A percentile compares a stretch with the other conserved stretches of the same genome.
phyloP scores from a whole-genome alignment of 345 rosid genomes.

The Cardamine chenopodiifolia region DNA sequence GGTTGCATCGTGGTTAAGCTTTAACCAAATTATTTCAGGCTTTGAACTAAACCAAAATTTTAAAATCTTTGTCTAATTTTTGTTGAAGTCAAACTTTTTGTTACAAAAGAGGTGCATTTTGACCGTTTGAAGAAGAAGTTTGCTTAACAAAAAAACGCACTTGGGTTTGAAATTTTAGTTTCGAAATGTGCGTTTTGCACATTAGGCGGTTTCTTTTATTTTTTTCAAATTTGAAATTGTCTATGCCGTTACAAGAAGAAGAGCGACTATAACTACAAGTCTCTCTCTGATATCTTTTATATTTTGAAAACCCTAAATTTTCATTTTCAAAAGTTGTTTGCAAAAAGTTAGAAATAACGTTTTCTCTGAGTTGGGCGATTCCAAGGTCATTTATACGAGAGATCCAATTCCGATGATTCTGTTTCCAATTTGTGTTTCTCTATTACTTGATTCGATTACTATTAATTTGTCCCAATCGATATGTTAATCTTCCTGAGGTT shows the following conservation, averaged over 20 bases:
- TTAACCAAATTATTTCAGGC: not conserved
- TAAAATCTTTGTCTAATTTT: no score
- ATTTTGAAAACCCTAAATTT: not conserved
- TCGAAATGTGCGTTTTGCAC: no score
- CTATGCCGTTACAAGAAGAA: not conserved
- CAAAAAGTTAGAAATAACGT: not conserved
- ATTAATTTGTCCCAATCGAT: not conserved
- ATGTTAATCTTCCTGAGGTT: not conserved
- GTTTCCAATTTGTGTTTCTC: not conserved
- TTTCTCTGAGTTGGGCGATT: not conserved
- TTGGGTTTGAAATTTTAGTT: not conserved
- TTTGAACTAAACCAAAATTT: not conserved
- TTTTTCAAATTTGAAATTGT: not conserved
- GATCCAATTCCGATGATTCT: not conserved
- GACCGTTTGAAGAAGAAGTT: not conserved
- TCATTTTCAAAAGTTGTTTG: not conserved
- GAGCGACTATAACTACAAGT: not conserved
- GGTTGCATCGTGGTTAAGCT: no score
- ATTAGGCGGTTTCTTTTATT: no score
- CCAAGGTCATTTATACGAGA: not conserved
- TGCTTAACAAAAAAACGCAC: not conserved
- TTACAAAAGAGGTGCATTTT: no score
- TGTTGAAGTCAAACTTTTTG: not conserved
- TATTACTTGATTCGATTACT: not conserved
- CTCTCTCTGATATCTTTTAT: not conserved